Percentiles rank a stretch among this genome's conserved stretches.
phyloP scores from a whole-genome alignment of 306 rosid genomes.

The Dicorynia guianensis region DNA sequence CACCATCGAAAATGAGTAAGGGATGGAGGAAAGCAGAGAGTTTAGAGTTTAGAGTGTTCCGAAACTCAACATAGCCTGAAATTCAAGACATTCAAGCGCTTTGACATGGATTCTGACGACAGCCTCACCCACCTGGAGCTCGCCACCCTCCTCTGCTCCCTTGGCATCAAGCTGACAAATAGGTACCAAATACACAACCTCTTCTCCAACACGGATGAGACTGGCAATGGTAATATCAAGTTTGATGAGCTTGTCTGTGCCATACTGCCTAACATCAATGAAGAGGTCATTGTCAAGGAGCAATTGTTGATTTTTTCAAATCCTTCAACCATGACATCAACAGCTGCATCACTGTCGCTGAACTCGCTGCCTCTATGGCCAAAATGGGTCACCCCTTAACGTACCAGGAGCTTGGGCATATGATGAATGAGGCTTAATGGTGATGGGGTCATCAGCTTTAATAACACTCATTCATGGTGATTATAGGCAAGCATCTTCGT shows the following conservation, averaged over 20 bases:
- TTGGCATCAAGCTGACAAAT: slow-evolving; percentile 68
- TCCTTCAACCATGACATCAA: slow-evolving; percentile 86
- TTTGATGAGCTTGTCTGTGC: slow-evolving; percentile 72
- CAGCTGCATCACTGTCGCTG: slow-evolving; percentile 76
- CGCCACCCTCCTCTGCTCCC: slow-evolving; percentile 85
- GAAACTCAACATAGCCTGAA: too few relatives aligned
- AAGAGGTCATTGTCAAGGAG: slow-evolving; percentile 62
- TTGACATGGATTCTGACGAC: slow-evolving; percentile 89
- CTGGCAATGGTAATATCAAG: slow-evolving; percentile 73
- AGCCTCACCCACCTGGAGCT: slow-evolving; percentile 90
- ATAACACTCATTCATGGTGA: too few relatives aligned
- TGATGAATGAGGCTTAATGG: slow-evolving; percentile 81
- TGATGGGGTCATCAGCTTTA: slow-evolving; percentile 85
- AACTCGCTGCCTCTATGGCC: slow-evolving; percentile 88
- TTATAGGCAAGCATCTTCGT: too few relatives aligned
- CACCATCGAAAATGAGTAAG: too few relatives aligned
- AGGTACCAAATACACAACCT: slow-evolving; percentile 70
- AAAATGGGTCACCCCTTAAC: slow-evolving; percentile 85
- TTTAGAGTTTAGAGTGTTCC: too few relatives aligned
- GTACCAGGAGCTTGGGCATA: slow-evolving; percentile 66
- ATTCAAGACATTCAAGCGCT: slow-evolving; percentile 73
- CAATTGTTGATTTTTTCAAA: slow-evolving; percentile 73
- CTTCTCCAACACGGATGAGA: slow-evolving; percentile 70
- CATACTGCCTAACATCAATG: slow-evolving; percentile 62
- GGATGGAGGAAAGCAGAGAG: too few relatives aligned